These are phyloP conservation scores for Melanogaster broomeanus DNA, from an alignment of 768 basidiomycete genomes.

Conservation along the genomic window DNA sequence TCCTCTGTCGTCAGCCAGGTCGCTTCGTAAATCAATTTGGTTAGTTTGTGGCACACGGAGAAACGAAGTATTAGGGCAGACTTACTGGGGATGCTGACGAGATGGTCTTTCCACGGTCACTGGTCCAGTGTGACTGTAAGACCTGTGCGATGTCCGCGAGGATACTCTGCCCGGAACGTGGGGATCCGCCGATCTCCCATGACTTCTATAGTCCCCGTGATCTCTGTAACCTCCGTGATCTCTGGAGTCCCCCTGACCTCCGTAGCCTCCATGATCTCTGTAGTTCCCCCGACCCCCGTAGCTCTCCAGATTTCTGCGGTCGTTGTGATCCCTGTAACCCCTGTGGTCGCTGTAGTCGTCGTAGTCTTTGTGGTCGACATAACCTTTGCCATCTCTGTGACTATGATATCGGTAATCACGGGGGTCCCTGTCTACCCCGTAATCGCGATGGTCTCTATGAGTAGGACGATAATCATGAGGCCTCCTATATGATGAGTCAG, in stretches of 20 bases:
- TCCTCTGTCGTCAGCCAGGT: slow-evolving; percentile 26
- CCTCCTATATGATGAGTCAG: slow-evolving; percentile 26
- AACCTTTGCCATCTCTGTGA: slow-evolving; percentile 17
- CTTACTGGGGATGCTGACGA: slow-evolving; percentile 23
- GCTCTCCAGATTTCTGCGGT: slow-evolving; percentile 8
- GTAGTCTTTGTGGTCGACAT: slow-evolving; percentile 16
- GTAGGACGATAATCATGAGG: slow-evolving; percentile 21
- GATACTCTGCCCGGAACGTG: slow-evolving; percentile 20
- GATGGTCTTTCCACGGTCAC: slow-evolving; percentile 13
- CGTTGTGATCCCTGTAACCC: slow-evolving; percentile 1
- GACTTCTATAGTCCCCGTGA: neutral
- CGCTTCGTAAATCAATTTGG: slow-evolving; percentile 8
- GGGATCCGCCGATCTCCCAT: slow-evolving; percentile 15
- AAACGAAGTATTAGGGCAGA: neutral
- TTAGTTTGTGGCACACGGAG: slow-evolving; percentile 6
- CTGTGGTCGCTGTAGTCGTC: slow-evolving; percentile 7
- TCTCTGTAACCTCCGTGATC: slow-evolving; percentile 8
- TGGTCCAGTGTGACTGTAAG: slow-evolving; percentile 20
- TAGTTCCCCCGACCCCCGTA: slow-evolving; percentile 19
- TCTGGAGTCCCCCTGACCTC: slow-evolving; percentile 11
- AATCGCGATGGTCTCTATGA: slow-evolving; percentile 21
- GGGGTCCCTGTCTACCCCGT: slow-evolving; percentile 17
- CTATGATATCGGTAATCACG: slow-evolving; percentile 22
- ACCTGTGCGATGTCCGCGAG: slow-evolving; percentile 30
- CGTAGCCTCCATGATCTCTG: slow-evolving; percentile 4